phyloP scores from a whole-genome alignment of 1,284 basidiomycete genomes.

The Inonotus hispidus region DNA sequence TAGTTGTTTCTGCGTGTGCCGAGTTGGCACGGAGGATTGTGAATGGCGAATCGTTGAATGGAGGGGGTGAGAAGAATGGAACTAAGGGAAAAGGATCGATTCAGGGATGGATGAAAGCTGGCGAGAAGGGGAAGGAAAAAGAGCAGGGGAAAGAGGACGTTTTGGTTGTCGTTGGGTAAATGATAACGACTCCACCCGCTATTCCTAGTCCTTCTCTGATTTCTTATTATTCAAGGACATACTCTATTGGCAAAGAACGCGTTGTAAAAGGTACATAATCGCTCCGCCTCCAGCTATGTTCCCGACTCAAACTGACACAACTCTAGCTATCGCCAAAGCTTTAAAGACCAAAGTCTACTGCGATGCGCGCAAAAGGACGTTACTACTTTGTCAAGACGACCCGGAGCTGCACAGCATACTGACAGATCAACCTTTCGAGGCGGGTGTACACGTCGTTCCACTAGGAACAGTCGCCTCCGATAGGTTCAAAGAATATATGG shows the following conservation, averaged over 20 bases:
- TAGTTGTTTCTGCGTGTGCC: conserved; percentile 89
- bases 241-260: conserved; percentile 96
- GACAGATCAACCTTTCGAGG: conserved; percentile 70
- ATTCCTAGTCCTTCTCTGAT: conserved; percentile 11
- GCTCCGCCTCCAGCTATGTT: background rate
- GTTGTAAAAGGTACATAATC: conserved; percentile 77
- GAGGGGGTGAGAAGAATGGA: conserved; percentile 19
- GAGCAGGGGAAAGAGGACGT: conserved; percentile 30
- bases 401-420: conserved; percentile 76
- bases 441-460: conserved; percentile 84
- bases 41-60: conserved; percentile 32
- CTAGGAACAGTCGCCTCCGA: conserved; percentile 77
- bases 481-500: conserved; percentile 72
- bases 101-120: conserved; percentile 19
- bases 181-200: conserved; percentile 9
- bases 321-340: conserved; percentile 75
- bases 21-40: conserved; percentile 67
- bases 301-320: background rate
- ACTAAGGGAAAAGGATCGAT: conserved; percentile 34
- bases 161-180: conserved; percentile 87
- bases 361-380: conserved; percentile 74
- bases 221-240: conserved; percentile 53
- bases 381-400: conserved; percentile 79
- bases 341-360: conserved; percentile 88
- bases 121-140: conserved; percentile 29